Evolutionary conservation across 495 filamentous ascomycete species (phyloP).

Genomic region (Cryomyces minteri): DNA sequence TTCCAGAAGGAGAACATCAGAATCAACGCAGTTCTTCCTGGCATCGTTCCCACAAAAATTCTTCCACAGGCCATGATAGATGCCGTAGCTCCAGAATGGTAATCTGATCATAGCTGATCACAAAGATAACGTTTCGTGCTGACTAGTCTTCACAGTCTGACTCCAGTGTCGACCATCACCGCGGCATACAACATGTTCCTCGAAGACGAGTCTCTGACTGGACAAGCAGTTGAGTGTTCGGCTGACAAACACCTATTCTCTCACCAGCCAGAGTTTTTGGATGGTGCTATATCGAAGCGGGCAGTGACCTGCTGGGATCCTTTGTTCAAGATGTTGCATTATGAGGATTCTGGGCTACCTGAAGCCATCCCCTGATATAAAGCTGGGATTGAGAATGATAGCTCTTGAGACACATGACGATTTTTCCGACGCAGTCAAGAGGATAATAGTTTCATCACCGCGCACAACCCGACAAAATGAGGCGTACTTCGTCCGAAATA

Average conservation of each 20-base stretch:
- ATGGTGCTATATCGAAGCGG: conserved; percentile 15
- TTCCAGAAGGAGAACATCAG: conserved; percentile 20
- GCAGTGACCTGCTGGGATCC: conserved; percentile 23
- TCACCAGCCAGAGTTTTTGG: conserved; percentile 14
- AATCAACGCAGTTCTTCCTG: conserved; percentile 17
- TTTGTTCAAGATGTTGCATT: conserved; percentile 10
- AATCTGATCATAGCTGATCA: not conserved
- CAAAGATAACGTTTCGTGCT: not conserved
- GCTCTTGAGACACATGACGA: no score
- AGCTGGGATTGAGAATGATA: no score
- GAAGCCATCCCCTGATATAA: conserved; percentile 16
- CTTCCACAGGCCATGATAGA: conserved; percentile 20
- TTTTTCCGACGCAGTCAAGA: no score
- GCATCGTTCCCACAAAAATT: conserved; percentile 20
- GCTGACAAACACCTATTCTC: conserved; percentile 16
- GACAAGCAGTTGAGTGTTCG: conserved; percentile 21
- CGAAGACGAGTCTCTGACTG: conserved; percentile 12
- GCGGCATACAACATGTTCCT: conserved; percentile 17
- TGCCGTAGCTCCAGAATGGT: conserved; percentile 15
- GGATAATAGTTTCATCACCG: no score
- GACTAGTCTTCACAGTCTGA: conserved; percentile 7
- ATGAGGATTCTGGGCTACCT: conserved; percentile 7
- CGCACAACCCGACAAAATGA: no score
- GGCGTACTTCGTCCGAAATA: no score
- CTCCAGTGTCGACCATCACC: conserved; percentile 19